These are phyloP conservation scores for Phialophora tarda DNA, from an alignment of 2,329 filamentous ascomycete species.

Conservation along the genomic window DNA sequence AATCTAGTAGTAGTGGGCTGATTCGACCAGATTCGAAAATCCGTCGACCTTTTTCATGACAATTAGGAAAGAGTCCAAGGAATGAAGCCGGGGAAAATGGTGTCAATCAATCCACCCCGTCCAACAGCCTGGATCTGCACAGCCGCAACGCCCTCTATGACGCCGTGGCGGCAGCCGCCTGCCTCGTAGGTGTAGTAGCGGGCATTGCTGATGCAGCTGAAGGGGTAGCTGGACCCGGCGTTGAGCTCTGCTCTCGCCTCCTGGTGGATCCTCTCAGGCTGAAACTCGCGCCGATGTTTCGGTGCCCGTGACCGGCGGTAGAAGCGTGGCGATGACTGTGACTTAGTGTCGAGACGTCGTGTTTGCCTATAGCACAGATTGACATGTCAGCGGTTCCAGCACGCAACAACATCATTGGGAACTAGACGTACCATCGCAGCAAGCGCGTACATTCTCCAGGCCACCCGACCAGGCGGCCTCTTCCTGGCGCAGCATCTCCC, in stretches of 20 bases:
- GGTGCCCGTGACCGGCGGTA: constrained; percentile 23
- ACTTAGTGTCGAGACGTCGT: constrained; percentile 37
- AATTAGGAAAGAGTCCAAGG: background rate
- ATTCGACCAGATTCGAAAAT: background rate
- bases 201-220: background rate
- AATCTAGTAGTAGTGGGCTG: background rate
- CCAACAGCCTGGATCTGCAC: constrained; percentile 1
- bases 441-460: constrained; percentile 93
- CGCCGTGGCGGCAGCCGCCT: constrained; percentile 18
- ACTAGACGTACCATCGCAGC: constrained; percentile 82
- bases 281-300: constrained; percentile 28
- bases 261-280: constrained; percentile 36
- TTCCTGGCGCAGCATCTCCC: constrained; percentile 71
- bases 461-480: constrained; percentile 72
- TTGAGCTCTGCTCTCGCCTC: constrained; percentile 30
- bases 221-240: constrained; percentile 15
- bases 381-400: constrained; percentile 5
- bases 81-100: background rate
- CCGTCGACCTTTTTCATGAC: background rate
- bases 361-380: constrained; percentile 34
- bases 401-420: background rate
- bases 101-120: background rate
- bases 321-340: constrained; percentile 35
- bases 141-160: constrained; percentile 14
- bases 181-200: constrained; percentile 22